phyloP scores from a whole-genome alignment of 331 rosid species.

The Pyracantha coccinea region DNA sequence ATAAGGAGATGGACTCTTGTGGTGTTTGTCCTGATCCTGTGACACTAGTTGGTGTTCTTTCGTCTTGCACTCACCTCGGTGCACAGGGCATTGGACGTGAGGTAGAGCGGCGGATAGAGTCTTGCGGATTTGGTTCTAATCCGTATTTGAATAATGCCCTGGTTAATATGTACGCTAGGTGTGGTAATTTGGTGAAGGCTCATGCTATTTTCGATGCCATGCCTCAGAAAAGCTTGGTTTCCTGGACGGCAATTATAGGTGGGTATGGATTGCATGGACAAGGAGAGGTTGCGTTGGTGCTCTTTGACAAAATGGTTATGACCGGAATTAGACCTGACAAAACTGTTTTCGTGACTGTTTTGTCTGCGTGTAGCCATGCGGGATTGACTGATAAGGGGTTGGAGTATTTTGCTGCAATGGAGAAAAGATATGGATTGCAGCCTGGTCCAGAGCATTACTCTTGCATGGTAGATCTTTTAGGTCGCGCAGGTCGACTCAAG shows the following conservation, averaged over 20 bases:
- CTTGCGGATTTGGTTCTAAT: slow-evolving; percentile 25
- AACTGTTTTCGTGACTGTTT: slow-evolving; percentile 31
- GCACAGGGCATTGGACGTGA: slow-evolving; percentile 28
- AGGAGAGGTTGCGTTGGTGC: slow-evolving; percentile 35
- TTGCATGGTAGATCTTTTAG: slow-evolving; percentile 85
- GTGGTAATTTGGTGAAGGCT: slow-evolving; percentile 45
- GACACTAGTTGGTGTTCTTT: slow-evolving; percentile 44
- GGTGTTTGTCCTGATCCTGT: slow-evolving; percentile 34
- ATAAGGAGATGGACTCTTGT: slow-evolving; percentile 29
- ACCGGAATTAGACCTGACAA: slow-evolving; percentile 35
- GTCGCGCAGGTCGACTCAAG: slow-evolving; percentile 74
- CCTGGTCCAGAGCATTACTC: slow-evolving; percentile 59
- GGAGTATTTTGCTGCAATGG: slow-evolving; percentile 33
- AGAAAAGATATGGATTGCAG: slow-evolving; percentile 16
- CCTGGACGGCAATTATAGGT: slow-evolving; percentile 46
- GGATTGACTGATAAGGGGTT: slow-evolving; percentile 36
- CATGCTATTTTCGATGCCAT: slow-evolving; percentile 24
- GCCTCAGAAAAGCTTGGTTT: slow-evolving; percentile 33
- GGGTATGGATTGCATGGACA: slow-evolving; percentile 53
- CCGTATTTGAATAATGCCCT: slow-evolving; percentile 33
- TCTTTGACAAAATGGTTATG: slow-evolving; percentile 32
- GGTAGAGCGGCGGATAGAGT: slow-evolving; percentile 21
- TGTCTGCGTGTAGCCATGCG: slow-evolving; percentile 46
- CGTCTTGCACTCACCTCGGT: slow-evolving; percentile 44
- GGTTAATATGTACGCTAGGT: slow-evolving; percentile 43